Percentiles rank a stretch among this genome's conserved stretches.
Evolutionary conservation across 75 land plant genomes (phyloP).

Genomic region (Selaginella tamariscina): DNA sequence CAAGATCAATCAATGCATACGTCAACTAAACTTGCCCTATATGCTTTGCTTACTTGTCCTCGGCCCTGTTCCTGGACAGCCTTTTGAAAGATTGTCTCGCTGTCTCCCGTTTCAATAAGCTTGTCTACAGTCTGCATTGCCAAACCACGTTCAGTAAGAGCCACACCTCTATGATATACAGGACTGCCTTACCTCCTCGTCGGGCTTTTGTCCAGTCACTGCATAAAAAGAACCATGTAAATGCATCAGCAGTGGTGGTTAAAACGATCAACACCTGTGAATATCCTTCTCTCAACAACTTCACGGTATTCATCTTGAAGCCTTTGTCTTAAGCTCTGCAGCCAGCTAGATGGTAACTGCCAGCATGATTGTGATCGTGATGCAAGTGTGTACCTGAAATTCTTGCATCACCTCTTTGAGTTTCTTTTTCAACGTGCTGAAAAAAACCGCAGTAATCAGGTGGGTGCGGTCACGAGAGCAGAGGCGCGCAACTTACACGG

Average conservation of each 20-base stretch:
- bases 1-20: background rate
- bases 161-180: background rate
- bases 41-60: conserved; percentile 8
- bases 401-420: conserved; percentile 81
- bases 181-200: conserved; percentile 2
- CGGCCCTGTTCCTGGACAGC: conserved; percentile 75
- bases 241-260: background rate
- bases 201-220: conserved; percentile 12
- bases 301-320: conserved; percentile 77
- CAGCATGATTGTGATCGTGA: conserved; percentile 3
- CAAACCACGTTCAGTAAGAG: background rate
- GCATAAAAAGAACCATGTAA: no score
- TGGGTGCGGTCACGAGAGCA: no score
- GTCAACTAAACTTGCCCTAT: no score
- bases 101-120: conserved; percentile 82
- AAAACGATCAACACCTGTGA: conserved; percentile 40
- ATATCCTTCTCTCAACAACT: conserved; percentile 83
- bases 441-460: background rate
- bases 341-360: background rate
- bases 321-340: conserved; percentile 50
- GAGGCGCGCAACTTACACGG: conserved; percentile 65
- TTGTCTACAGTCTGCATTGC: conserved; percentile 71
- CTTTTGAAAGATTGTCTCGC: conserved; percentile 85
- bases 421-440: conserved; percentile 79
- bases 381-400: conserved; percentile 52